Evolutionary conservation across 306 rosid genomes (phyloP), one percentile per base, ranked within the genome.

Genomic region (Macrotyloma uniflorum): DNA sequence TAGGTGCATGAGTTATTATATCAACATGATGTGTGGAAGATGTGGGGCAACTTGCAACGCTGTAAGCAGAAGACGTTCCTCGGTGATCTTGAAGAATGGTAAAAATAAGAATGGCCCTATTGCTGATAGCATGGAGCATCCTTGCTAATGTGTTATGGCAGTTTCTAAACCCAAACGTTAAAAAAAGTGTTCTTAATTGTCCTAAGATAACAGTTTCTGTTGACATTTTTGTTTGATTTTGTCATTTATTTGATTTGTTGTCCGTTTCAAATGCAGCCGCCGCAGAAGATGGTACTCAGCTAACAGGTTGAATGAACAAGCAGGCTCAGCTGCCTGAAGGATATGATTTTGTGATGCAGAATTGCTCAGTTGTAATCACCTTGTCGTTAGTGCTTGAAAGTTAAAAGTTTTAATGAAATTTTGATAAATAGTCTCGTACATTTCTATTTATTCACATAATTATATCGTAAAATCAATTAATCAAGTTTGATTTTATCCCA

Each of bases 231-330:
- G 33, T 54, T 70, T 20, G 70, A 69, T 79, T 65, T 77, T 47
- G 26, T 53, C 38, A 61, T 42, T 82, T 40, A 23, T 42, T 67
- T 66, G 50, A 49, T 67, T 43, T 72, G 4, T n/a, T 63, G 63
- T 78, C 61, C 40, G 24, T 15, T 66, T 40, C 76, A 57, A 78
- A 75, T 86, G 85, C 87, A 86, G 91, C 83, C 77, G 61, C 97
- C 98, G 49, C 93, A 85, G 47, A 67, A 85, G 74, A 85, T 78
- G n/a, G 85, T 79, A 82, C 78, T 77, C 16, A 79, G 43, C 72
- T 16, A 15, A 38, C 80, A 70, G 82, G 57, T 76, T 70, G 28
- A 87, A 87, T 72, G 90, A 85, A 78, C 89, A 86, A 72, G 70
- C 74, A 42, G 64, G 68, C 24, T 53, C 84, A 50, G 57, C 75